phyloP scores from a whole-genome alignment of 1,284 basidiomycete species.

The Cystobasidium sp. region DNA sequence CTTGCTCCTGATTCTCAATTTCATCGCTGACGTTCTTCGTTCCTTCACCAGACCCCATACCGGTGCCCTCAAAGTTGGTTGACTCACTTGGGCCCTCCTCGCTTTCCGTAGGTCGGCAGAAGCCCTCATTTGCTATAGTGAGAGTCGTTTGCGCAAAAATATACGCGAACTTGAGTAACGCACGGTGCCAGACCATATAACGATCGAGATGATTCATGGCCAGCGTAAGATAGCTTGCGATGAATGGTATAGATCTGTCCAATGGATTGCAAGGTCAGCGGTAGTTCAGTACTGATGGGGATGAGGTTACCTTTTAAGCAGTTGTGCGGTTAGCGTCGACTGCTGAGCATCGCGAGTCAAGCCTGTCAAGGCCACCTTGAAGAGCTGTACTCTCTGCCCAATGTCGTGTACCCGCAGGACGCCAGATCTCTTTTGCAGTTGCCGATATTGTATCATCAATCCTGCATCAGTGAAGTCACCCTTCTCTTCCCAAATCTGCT shows the following conservation, averaged over 20 bases:
- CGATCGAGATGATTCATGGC: conserved; percentile 63
- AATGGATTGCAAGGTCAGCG: no score
- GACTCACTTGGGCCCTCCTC: conserved; percentile 62
- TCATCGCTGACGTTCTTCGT: conserved; percentile 86
- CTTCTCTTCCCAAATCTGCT: not conserved
- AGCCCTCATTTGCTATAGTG: conserved; percentile 81
- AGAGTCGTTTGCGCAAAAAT: conserved; percentile 75
- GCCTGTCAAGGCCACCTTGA: not conserved
- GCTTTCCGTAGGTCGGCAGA: conserved; percentile 75
- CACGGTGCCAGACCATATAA: conserved; percentile 71
- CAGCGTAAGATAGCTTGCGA: conserved; percentile 7
- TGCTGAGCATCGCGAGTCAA: not conserved
- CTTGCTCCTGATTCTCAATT: conserved; percentile 92
- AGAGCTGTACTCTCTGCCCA: not conserved
- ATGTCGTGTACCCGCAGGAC: not conserved
- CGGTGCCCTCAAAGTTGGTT: conserved; percentile 68
- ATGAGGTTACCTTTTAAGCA: conserved; percentile 1
- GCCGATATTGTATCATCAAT: not conserved
- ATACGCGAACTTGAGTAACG: conserved; percentile 82
- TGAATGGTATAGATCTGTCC: not conserved
- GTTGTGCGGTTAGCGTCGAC: not conserved
- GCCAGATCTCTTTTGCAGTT: not conserved
- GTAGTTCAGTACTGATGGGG: no score
- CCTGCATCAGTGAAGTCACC: not conserved
- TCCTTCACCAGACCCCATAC: conserved; percentile 83